A percentile compares a stretch with the other conserved stretches of the same genome.
Evolutionary conservation across 768 basidiomycete species (phyloP).

Genomic region (Naganishia antarctica): DNA sequence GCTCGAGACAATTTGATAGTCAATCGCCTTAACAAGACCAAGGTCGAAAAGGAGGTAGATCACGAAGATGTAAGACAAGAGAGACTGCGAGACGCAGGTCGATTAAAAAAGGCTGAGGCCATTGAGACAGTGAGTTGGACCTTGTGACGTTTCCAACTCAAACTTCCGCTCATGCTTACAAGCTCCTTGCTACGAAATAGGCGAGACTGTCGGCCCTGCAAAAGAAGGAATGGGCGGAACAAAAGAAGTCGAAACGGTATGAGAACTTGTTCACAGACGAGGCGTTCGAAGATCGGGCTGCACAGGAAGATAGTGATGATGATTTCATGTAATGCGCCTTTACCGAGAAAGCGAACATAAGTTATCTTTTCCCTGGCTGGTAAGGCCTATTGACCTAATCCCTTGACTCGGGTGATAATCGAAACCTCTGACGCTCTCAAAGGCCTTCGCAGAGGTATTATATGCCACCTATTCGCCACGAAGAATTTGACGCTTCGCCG

Average conservation of each 20-base stretch:
- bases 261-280: conserved; percentile 67
- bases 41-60: conserved; percentile 73
- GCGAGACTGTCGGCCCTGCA: conserved; percentile 74
- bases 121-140: conserved; percentile 68
- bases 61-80: conserved; percentile 85
- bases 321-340: conserved; percentile 42
- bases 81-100: conserved; percentile 54
- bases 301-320: conserved; percentile 56
- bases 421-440: background rate
- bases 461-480: too few relatives aligned
- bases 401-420: too few relatives aligned
- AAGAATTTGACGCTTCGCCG: too few relatives aligned
- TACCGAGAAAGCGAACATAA: background rate
- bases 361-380: too few relatives aligned
- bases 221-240: conserved; percentile 69
- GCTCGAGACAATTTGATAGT: conserved; percentile 83
- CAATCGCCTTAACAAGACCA: conserved; percentile 91
- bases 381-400: too few relatives aligned
- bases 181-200: conserved; percentile 50
- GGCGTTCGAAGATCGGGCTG: conserved; percentile 33
- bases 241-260: conserved; percentile 82
- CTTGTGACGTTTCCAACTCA: background rate
- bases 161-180: background rate
- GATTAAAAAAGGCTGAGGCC: conserved; percentile 61
- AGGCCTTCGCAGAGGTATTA: background rate